Percentiles rank a stretch among this genome's conserved stretches.
phyloP scores from a whole-genome alignment of 2,329 filamentous ascomycete genomes.

The Delphinella strobiligena region DNA sequence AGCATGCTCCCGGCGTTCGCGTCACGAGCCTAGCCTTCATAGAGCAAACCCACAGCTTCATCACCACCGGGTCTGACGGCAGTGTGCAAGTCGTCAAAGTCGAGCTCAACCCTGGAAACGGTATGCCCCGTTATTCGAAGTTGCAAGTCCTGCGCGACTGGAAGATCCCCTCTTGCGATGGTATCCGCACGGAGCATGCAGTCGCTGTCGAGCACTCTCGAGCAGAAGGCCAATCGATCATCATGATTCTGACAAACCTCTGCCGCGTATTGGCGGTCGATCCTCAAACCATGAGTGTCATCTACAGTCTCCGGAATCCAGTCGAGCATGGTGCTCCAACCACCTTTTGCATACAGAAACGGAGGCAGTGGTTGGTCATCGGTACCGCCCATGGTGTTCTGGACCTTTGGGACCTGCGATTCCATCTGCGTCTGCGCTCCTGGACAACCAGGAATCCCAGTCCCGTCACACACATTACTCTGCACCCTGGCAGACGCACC shows the following conservation, averaged over 20 bases:
- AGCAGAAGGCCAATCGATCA: constrained; percentile 65
- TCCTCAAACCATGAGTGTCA: constrained; percentile 68
- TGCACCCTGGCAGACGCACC: constrained; percentile 49
- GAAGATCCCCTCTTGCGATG: constrained; percentile 40
- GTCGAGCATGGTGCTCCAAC: constrained; percentile 85
- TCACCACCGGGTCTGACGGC: constrained; percentile 82
- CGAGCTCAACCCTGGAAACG: constrained; percentile 50
- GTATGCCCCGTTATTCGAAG: constrained; percentile 57
- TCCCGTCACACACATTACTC: constrained; percentile 63
- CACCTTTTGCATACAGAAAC: constrained; percentile 78
- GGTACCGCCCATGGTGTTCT: constrained; percentile 89
- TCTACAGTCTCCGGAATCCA: constrained; percentile 75
- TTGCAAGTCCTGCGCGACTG: constrained; percentile 67
- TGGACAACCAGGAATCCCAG: constrained; percentile 79
- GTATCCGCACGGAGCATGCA: constrained; percentile 50
- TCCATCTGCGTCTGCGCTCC: constrained; percentile 72
- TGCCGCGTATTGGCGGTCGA: constrained; percentile 78
- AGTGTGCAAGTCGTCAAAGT: constrained; percentile 82
- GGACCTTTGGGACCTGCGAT: constrained; percentile 93
- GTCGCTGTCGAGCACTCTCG: constrained; percentile 91
- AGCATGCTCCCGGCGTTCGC: constrained; percentile 56
- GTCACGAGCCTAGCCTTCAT: constrained; percentile 82
- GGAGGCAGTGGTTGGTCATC: constrained; percentile 78
- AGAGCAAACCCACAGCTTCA: constrained; percentile 85
- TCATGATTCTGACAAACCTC: constrained; percentile 75